Base-by-base conservation (phyloP, 2,329 filamentous ascomycete genomes). In the Fusarium devonianum region DNA sequence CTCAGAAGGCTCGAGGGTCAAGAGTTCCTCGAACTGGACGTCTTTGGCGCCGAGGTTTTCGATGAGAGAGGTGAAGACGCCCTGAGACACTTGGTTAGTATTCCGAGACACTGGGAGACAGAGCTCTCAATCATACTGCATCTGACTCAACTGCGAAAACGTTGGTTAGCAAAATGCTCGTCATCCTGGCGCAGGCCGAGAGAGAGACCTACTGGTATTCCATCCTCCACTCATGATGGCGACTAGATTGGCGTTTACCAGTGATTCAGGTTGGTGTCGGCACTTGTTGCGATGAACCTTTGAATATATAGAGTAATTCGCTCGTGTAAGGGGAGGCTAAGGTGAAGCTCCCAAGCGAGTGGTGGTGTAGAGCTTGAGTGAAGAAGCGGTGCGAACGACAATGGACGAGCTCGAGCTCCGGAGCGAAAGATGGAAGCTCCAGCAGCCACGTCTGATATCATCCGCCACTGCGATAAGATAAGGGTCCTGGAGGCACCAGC, bases 61-160 rank as follows among this genome's bases (percentile, higher is more conserved):
- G 69, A 99, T 89, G 54, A 99, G 85, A 68, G 92, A 96, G 58
- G 94, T 99, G 77, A 99, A 99, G 69, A 99, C 92, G 68, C 94
- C 94, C 92, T 84, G 49, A 8, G 12, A 28, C 22, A 30, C 18
- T n/a, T 19, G 19, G 41, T 37, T 32, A 48, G 53, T 38, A 40
- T 39, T 43, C 12, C 12, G 22, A 9, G 7, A 28, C 18, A 8
- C 22, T 13, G 8, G 9, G 7, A 7, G n/a, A 3, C 7, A 10
- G 2, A 17, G 3, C 21, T 14, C 21, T 14, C 21, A 81, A 93
- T 90, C 72, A 92, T 82, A 96, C 92, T 73, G 93, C 93, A 78
- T 97, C 93, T 58, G 90, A 96, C 75, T 97, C 93, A 69, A 97
- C 84, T 87, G 29, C 35, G 33, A 16, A 9, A 3, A 10, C 12